A percentile compares a stretch with the other conserved stretches of the same genome.
Conservation (phyloP, 2,329 filamentous ascomycete genomes). For the Fusarium bulbicola region DNA sequence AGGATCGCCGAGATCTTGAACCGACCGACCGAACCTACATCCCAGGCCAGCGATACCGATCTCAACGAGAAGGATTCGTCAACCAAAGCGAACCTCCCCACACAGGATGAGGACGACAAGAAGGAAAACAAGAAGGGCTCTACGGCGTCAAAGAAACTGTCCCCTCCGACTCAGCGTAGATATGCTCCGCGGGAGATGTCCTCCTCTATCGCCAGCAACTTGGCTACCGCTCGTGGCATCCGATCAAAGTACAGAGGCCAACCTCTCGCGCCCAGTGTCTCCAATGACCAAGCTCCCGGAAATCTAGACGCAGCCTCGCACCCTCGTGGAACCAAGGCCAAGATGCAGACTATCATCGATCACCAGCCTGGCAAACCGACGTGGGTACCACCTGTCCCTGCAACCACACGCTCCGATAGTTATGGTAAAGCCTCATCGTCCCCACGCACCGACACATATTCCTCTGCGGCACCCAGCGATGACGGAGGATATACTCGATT, state of each 20-base stretch:
- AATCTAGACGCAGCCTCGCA: slow-evolving; percentile 69
- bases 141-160: slow-evolving; percentile 42
- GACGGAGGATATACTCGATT: slow-evolving; percentile 91
- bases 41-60: slow-evolving; percentile 45
- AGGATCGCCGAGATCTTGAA: slow-evolving; percentile 84
- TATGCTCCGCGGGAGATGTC: slow-evolving; percentile 73
- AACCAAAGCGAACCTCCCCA: slow-evolving; percentile 35
- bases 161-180: slow-evolving; percentile 54
- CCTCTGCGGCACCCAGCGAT: slow-evolving; percentile 40
- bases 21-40: slow-evolving; percentile 63
- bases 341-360: slow-evolving; percentile 67
- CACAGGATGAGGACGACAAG: slow-evolving; percentile 35
- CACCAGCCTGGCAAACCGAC: slow-evolving; percentile 61
- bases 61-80: slow-evolving; percentile 42
- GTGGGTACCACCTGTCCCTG: slow-evolving; percentile 57
- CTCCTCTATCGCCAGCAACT: slow-evolving; percentile 87
- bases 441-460: slow-evolving; percentile 39
- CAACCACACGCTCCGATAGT: slow-evolving; percentile 38
- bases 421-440: slow-evolving; percentile 39
- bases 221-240: slow-evolving; percentile 87
- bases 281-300: slow-evolving; percentile 77
- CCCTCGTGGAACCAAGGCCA: slow-evolving; percentile 58
- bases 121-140: slow-evolving; percentile 33
- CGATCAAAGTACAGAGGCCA: slow-evolving; percentile 70
- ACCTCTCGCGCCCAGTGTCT: slow-evolving; percentile 76